Evolutionary conservation across 1,284 basidiomycete genomes (phyloP).

Genomic region (Apiotrichum siamense): DNA sequence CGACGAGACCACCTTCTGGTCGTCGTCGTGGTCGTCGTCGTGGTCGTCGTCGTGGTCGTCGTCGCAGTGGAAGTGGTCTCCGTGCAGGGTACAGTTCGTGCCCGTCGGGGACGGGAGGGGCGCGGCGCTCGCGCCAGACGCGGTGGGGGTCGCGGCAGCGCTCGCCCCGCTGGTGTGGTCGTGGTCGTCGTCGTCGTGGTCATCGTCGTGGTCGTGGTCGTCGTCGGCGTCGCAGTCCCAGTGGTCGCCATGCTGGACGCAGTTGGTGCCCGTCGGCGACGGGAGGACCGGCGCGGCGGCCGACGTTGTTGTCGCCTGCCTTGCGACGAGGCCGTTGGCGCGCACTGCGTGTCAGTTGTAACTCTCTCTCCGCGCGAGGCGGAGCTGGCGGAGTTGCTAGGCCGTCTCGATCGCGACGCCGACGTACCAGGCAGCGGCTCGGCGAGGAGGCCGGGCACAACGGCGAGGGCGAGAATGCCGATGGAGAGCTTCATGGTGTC

Average conservation of each 20-base stretch:
- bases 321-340: background rate
- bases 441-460: background rate
- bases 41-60: background rate
- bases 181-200: background rate
- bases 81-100: slow-evolving; percentile 15
- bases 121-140: background rate
- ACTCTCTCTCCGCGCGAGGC: too few species aligned
- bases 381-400: background rate
- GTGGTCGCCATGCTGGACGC: slow-evolving; percentile 22
- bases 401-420: too few species aligned
- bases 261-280: too few species aligned
- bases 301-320: background rate
- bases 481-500: background rate
- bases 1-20: too few species aligned
- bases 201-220: background rate
- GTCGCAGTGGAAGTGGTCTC: slow-evolving; percentile 3
- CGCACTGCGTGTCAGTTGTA: background rate
- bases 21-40: background rate
- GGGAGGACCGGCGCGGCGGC: too few species aligned
- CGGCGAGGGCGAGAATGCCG: background rate
- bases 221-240: slow-evolving; percentile 23
- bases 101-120: background rate
- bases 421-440: background rate
- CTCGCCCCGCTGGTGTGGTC: background rate
- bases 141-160: background rate